Base-by-base conservation (phyloP, 208 protist genomes). In the Acanthamoeba quina region DNA sequence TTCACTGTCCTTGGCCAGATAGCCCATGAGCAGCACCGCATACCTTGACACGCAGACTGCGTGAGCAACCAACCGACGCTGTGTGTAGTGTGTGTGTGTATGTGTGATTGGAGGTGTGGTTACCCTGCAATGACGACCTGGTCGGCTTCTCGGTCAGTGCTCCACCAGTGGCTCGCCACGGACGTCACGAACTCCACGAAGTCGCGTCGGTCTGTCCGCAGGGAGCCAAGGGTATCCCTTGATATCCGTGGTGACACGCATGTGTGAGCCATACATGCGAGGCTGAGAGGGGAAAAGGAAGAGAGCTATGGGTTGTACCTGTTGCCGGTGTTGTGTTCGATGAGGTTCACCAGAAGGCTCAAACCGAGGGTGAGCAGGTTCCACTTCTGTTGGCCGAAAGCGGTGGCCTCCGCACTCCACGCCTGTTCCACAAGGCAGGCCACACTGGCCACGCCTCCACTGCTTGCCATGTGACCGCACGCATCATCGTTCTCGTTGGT, bases 121-220 rank as follows among this genome's bases (percentile, higher is more conserved):
- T 78, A 78, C 70, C 76, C 76, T 26, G 76, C 76, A 21, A 83
- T 58, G n/a, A 83, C 47, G 44, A 83, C 44, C 21, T 83, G 41
- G n/a, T 83, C 76, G 37, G 76, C 76, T 19, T 83, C 76, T 31
- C 47, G 34, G 44, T 52, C 76, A 0, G 0, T 21, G 47, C 29
- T n/a, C 76, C 76, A 83, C 76, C 76, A 83, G 76, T 52, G 44
- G 44, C 76, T 34, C 76, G 58, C 76, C 0, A 83, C 26, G 0
- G 24, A 60, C 11, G 76, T 58, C 41, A 83, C 26, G 2, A 83
- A 83, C 19, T 49, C 76, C 0, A 83, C 47, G 19, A 83, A 58
- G 19, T 60, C 76, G 0, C n/a, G 26, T 6, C n/a, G 1, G 24
- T n/a, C 37, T 21, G 76, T 58, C 2, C 76, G 44, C 5, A 83